These are phyloP conservation scores for Lagenaria siceraria DNA, from an alignment of 306 rosid genomes.

Conservation along the genomic window DNA sequence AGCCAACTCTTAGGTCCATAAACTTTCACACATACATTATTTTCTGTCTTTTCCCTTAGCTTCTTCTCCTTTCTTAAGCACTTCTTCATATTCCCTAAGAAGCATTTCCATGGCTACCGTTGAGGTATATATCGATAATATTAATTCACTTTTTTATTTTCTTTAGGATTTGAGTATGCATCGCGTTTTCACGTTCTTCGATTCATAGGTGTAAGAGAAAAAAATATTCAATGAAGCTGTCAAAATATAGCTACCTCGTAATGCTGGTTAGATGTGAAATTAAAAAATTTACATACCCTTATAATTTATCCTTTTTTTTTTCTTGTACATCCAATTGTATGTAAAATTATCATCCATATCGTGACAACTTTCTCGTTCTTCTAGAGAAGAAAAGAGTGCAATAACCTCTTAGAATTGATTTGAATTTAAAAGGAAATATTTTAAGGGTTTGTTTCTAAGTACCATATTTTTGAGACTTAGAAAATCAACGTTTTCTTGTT, in stretches of 20 bases:
- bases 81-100: background rate
- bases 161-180: background rate
- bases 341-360: too few relatives aligned
- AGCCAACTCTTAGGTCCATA: background rate
- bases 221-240: too few relatives aligned
- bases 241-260: too few relatives aligned
- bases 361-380: too few relatives aligned
- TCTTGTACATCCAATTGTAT: too few relatives aligned
- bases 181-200: background rate
- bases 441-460: background rate
- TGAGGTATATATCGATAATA: background rate
- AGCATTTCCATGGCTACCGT: constrained; percentile 2
- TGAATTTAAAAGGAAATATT: background rate
- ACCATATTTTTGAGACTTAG: background rate
- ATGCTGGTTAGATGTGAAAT: too few relatives aligned
- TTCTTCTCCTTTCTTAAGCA: background rate
- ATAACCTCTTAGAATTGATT: too few relatives aligned
- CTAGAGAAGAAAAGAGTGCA: too few relatives aligned
- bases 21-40: background rate
- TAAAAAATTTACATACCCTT: too few relatives aligned
- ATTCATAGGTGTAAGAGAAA: background rate
- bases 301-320: too few relatives aligned
- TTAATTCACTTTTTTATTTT: background rate
- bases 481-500: too few relatives aligned
- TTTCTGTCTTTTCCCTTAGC: background rate